These are phyloP conservation scores for Rhododendron kiyosumense DNA, from an alignment of 148 eudicot species.

Conservation along the genomic window DNA sequence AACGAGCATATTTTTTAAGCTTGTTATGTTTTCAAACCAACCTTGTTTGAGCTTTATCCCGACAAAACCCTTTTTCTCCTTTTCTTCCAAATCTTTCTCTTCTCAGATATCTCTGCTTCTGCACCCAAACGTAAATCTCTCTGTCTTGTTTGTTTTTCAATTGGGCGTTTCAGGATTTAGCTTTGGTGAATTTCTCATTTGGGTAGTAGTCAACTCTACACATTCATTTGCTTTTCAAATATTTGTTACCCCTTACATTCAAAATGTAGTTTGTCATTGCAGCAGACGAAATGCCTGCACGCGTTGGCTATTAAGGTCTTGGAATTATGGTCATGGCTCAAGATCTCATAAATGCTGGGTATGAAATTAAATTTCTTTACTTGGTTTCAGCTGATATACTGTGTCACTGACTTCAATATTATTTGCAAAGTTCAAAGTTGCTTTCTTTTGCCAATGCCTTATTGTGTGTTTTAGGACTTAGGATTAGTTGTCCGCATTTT, in stretches of 20 bases:
- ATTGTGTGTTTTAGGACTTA: not conserved
- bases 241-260: not conserved
- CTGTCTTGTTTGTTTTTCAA: not conserved
- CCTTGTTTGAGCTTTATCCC: not conserved
- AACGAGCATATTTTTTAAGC: too few relatives aligned
- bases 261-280: constrained; percentile 14
- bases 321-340: constrained; percentile 97
- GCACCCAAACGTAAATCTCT: constrained; percentile 25
- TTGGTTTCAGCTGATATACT: constrained; percentile 2
- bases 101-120: constrained; percentile 38
- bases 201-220: not conserved
- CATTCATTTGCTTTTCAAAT: not conserved
- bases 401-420: not conserved
- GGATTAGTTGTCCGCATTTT: not conserved
- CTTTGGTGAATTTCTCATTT: not conserved
- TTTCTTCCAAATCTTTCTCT: constrained; percentile 32
- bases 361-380: constrained; percentile 11
- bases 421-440: not conserved
- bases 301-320: constrained; percentile 83
- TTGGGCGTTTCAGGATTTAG: not conserved
- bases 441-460: not conserved
- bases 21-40: too few relatives aligned
- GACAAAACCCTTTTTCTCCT: constrained; percentile 15
- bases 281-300: constrained; percentile 57
- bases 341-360: constrained; percentile 89